phyloP scores from a whole-genome alignment of 805 yeast species.

The Kazachstania bromeliacearum region DNA sequence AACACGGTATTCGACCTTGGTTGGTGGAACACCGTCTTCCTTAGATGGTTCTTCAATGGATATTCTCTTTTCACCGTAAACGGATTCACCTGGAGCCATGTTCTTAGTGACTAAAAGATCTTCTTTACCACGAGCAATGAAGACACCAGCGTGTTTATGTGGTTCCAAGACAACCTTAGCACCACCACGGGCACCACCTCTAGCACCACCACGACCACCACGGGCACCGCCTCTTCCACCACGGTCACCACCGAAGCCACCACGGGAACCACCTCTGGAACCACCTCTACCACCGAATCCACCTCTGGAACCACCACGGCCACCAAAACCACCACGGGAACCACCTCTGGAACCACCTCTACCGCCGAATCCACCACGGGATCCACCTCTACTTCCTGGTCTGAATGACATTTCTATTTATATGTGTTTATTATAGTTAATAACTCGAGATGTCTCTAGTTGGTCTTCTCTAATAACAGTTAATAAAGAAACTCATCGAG shows the following conservation, averaged over 20 bases:
- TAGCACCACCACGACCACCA: constrained; percentile 37
- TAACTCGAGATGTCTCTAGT: no score
- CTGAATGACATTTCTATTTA: constrained; percentile 58
- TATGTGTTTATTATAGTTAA: neutral
- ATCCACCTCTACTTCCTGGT: constrained; percentile 57
- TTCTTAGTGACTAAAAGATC: constrained; percentile 95
- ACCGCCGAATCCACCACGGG: constrained; percentile 44
- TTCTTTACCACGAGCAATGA: constrained; percentile 99
- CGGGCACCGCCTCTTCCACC: constrained; percentile 49
- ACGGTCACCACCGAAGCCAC: constrained; percentile 45
- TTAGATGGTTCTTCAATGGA: constrained; percentile 85
- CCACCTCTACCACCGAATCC: constrained; percentile 37
- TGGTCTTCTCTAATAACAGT: no score
- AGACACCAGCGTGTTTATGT: constrained; percentile 97
- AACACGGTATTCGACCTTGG: constrained; percentile 97
- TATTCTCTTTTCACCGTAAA: constrained; percentile 96
- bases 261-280: constrained; percentile 37
- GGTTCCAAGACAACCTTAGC: constrained; percentile 89
- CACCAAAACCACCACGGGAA: constrained; percentile 35
- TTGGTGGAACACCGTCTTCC: constrained; percentile 80
- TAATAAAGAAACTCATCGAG: constrained; percentile 1
- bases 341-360: constrained; percentile 39
- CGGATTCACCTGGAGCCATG: constrained; percentile 96
- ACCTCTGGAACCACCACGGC: constrained; percentile 41
- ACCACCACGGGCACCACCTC: constrained; percentile 63